These are phyloP conservation scores for Beauveria sp. DNA, from an alignment of 2,329 filamentous ascomycete species.

Conservation along the genomic window DNA sequence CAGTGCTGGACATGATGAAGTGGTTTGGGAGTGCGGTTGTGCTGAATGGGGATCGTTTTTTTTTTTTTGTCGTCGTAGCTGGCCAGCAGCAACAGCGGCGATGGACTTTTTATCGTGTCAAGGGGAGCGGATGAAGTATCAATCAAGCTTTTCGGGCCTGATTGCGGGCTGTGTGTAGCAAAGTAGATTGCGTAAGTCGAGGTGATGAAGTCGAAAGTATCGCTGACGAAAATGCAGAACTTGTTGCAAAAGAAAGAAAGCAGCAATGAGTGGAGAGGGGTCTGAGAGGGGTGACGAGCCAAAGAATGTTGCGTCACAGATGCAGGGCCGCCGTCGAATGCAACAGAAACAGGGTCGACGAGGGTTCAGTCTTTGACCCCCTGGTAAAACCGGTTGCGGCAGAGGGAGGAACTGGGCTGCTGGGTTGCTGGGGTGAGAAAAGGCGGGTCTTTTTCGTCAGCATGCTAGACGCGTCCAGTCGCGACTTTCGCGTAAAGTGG, in stretches of 20 bases:
- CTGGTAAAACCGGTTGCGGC: neutral
- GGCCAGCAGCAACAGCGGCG: slow-evolving; percentile 4
- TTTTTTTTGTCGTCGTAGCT: neutral
- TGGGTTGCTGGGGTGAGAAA: neutral
- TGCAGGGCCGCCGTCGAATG: neutral
- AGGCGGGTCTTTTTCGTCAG: neutral
- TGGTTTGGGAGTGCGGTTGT: slow-evolving; percentile 6
- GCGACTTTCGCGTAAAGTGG: slow-evolving; percentile 15
- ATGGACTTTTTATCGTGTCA: neutral
- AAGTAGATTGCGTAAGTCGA: neutral
- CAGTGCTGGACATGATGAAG: slow-evolving; percentile 41
- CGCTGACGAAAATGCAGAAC: neutral
- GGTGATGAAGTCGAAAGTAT: neutral
- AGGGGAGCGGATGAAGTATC: neutral
- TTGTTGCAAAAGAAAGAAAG: neutral
- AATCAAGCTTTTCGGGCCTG: neutral
- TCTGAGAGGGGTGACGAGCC: neutral
- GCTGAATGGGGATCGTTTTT: neutral
- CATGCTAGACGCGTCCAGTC: slow-evolving; percentile 11
- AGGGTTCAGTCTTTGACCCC: neutral
- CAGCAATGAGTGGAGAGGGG: slow-evolving; percentile 3
- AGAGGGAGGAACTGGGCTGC: neutral
- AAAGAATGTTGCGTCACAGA: slow-evolving; percentile 10
- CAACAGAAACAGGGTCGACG: neutral
- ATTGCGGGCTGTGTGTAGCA: neutral